These are phyloP conservation scores for Botrytis tulipae DNA, from an alignment of 2,329 filamentous ascomycete species.

Conservation along the genomic window DNA sequence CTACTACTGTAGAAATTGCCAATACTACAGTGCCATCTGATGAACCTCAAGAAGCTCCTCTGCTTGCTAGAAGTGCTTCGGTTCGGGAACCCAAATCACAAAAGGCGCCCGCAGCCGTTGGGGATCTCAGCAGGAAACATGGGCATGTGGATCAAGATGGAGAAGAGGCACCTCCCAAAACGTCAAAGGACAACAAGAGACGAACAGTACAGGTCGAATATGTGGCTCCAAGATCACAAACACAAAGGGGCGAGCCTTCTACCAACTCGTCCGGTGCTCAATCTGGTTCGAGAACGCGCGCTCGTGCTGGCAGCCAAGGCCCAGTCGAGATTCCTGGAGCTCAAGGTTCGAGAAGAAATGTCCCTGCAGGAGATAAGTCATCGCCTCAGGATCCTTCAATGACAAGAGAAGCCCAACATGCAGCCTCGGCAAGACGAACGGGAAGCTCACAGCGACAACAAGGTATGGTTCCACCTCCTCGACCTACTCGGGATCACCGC, in stretches of 20 bases:
- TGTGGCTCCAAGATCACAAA: slow-evolving; percentile 85
- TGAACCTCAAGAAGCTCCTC: slow-evolving; percentile 55
- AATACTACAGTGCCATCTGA: slow-evolving; percentile 67
- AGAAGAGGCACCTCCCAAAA: slow-evolving; percentile 62
- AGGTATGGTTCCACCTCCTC: slow-evolving; percentile 46
- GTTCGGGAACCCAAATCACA: slow-evolving; percentile 81
- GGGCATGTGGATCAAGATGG: slow-evolving; percentile 69
- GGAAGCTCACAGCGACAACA: slow-evolving; percentile 39
- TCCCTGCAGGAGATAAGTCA: slow-evolving; percentile 54
- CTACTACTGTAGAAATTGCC: slow-evolving; percentile 79
- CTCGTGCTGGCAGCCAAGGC: slow-evolving; percentile 54
- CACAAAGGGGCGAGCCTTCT: slow-evolving; percentile 57
- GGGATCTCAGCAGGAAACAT: slow-evolving; percentile 69
- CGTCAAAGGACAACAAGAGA: slow-evolving; percentile 78
- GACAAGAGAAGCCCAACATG: slow-evolving; percentile 49
- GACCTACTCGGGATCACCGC: slow-evolving; percentile 51
- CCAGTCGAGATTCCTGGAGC: slow-evolving; percentile 44
- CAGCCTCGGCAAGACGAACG: slow-evolving; percentile 43
- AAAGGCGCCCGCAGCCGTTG: slow-evolving; percentile 52
- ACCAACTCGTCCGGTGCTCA: slow-evolving; percentile 34
- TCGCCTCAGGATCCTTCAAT: slow-evolving; percentile 57
- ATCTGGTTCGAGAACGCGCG: slow-evolving; percentile 47
- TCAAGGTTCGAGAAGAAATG: slow-evolving; percentile 38
- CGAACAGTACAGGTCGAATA: slow-evolving; percentile 98
- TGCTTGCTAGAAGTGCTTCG: slow-evolving; percentile 81